Evolutionary conservation across 345 rosid species (phyloP), one percentile per base, ranked within the genome.

Genomic region (Acer yangbiense): DNA sequence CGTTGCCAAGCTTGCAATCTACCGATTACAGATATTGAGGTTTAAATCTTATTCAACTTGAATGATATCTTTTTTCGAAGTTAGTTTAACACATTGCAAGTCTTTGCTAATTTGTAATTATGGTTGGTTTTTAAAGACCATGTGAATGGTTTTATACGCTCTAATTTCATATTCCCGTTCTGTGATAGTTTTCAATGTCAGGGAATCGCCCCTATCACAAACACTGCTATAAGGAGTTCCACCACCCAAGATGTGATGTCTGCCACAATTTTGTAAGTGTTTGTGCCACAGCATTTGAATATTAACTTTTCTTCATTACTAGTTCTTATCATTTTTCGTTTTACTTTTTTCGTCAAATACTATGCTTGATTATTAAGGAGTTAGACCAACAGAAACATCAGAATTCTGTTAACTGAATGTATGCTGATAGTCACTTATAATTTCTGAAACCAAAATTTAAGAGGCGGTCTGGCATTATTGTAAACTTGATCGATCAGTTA

Each of bases 171-270:
- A 10, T 72, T 71, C 74, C 39, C 41, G 77, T 71, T 44, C 41
- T 76, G 64, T 79, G 62, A 85, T 78, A 93, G 97, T 90, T 85
- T 81, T 88, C 94, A 11, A 83, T 93, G 87, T 91, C 90, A 4
- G 91, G 86, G 48, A 89, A 87, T 81, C 88, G 80, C 8, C 94
- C 97, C 27, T 94, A 82, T 76, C 99, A 93, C 83, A 97, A 97
- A 78, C 58, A 94, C 72, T 97, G 99, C 89, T 87, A 87, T 70
- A 97, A 86, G 89, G 86, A 91, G 80, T 92, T 73, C 10, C 86
- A 90, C 86, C 98, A 93, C 79, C 99, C 98, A 41, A 93, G 75
- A 83, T 97, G 99, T 73, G 98, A 97, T 85, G 97, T 97, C 83
- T 97, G 99, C 83, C 80, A 68, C 35, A 82, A 86, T 83, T 93